phyloP scores from a whole-genome alignment of 345 rosid species.

The Hypericum androsaemum region DNA sequence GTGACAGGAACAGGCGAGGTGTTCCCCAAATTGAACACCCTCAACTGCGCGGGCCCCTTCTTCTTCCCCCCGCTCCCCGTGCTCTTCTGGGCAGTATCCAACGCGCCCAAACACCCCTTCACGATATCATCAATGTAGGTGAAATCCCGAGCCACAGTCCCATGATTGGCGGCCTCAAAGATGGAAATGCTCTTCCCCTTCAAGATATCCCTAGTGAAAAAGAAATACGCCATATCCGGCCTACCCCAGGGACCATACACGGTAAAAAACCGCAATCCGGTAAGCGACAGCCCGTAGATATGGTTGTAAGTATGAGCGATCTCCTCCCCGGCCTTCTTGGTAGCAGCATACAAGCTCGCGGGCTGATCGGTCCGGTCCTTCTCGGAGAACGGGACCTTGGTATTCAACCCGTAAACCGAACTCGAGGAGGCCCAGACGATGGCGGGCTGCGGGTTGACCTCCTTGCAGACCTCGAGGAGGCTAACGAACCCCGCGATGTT shows the following conservation, averaged over 20 bases:
- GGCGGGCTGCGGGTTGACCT: slow-evolving; percentile 66
- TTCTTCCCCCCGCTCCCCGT: slow-evolving; percentile 91
- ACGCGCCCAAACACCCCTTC: slow-evolving; percentile 71
- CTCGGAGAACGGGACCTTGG: slow-evolving; percentile 84
- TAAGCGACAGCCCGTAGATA: slow-evolving; percentile 73
- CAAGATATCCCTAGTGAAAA: slow-evolving; percentile 68
- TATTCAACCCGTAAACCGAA: slow-evolving; percentile 80
- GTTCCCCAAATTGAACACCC: slow-evolving; percentile 88
- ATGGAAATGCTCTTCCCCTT: slow-evolving; percentile 58
- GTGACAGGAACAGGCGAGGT: slow-evolving; percentile 87
- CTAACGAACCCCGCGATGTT: slow-evolving; percentile 79
- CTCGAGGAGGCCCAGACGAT: slow-evolving; percentile 92
- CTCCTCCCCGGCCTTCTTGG: slow-evolving; percentile 88
- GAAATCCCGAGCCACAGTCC: slow-evolving; percentile 79
- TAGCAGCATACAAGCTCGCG: slow-evolving; percentile 83
- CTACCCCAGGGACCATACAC: slow-evolving; percentile 96
- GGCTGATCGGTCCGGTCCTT: slow-evolving; percentile 90
- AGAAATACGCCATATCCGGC: slow-evolving; percentile 94
- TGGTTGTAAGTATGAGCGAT: slow-evolving; percentile 93
- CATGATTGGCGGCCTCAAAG: slow-evolving; percentile 61
- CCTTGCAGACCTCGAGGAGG: slow-evolving; percentile 70
- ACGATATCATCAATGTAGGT: slow-evolving; percentile 93
- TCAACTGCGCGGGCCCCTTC: slow-evolving; percentile 70
- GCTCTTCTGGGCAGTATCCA: slow-evolving; percentile 91
- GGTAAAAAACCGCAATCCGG: slow-evolving; percentile 77